Base-by-base conservation (phyloP, 306 rosid genomes). In the Vigna angularis region DNA sequence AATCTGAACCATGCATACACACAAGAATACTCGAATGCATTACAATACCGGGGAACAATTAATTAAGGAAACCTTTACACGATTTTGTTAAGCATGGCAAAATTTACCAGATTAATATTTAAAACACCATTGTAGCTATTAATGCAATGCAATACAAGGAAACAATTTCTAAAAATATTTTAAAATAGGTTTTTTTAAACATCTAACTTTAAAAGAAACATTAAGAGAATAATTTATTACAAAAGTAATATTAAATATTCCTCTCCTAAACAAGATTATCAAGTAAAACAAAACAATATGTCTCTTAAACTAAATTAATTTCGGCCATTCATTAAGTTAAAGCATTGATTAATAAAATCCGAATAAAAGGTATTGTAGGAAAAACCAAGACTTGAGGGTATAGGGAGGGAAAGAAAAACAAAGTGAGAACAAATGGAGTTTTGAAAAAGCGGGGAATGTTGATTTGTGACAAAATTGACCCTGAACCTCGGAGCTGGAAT, bases 401-500 rank as follows among this genome's bases (percentile, higher is more conserved):
- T 30, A 3, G 34, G 34, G 34, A 30, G 34, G 5, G 34, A 30
- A 30, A 9, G 49, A 44, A 45, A 45, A 12, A 45, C 5, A 45
- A 12, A 12, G 13, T 3, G 50, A 45, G 15, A 45, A 44, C 0
- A 11, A 45, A 44, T 42, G 24, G 24, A 22, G 4, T 56, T 16
- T 26, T 58, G 66, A 61, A 61, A 28, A 61, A 61, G 66, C 6
- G 40, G 6, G 18, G 66, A 28, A 13, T 24, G 66, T 36, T 9
- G 15, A 64, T 36, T 47, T 47, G 50, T 57, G 77, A 76, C 65
- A 42, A 13, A 13, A 67, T n/a, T 66, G 89, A 80, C 79, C 44
- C 77, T 20, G 76, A 74, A 36, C 80, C 49, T 80, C 24, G 75
- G 90, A 77, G 68, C 5, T 49, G 59, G 68, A 49, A 38, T 15